A percentile compares a stretch with the other conserved stretches of the same genome.
These are phyloP conservation scores for Phytopythium oedochilum DNA, from an alignment of 352 stramenopile genomes.

Conservation along the genomic window DNA sequence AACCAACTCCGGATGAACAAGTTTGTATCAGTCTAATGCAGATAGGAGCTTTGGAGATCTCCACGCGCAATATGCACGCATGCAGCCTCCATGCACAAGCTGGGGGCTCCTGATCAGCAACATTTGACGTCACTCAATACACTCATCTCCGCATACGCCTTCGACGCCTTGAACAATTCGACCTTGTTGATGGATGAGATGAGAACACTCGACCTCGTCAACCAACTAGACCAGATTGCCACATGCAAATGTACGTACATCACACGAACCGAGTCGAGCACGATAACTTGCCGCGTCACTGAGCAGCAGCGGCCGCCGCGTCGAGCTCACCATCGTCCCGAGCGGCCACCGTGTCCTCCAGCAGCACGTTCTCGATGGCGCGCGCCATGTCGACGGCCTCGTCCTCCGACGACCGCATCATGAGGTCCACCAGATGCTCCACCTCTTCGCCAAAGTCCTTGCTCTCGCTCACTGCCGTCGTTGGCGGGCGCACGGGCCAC, in stretches of 20 bases:
- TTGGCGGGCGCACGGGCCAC: background rate
- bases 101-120: too few species aligned
- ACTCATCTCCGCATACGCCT: too few species aligned
- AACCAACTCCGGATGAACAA: too few species aligned
- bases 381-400: slow-evolving; percentile 4
- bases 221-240: too few species aligned
- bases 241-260: background rate
- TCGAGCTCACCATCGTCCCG: background rate
- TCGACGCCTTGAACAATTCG: too few species aligned
- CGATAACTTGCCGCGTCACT: background rate
- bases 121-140: too few species aligned
- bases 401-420: slow-evolving; percentile 3
- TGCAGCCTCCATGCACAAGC: too few species aligned
- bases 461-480: background rate
- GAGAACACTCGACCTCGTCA: too few species aligned
- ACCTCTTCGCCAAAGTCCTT: background rate
- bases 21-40: too few species aligned
- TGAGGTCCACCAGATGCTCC: slow-evolving; percentile 4
- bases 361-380: slow-evolving; percentile 6
- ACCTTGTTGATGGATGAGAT: too few species aligned
- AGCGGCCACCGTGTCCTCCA: slow-evolving; percentile 2
- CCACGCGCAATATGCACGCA: too few species aligned
- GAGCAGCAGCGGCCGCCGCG: background rate
- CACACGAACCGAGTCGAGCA: background rate
- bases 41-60: too few species aligned